phyloP scores from a whole-genome alignment of 176 grass and related monocot species.

The Panicum miliaceum region DNA sequence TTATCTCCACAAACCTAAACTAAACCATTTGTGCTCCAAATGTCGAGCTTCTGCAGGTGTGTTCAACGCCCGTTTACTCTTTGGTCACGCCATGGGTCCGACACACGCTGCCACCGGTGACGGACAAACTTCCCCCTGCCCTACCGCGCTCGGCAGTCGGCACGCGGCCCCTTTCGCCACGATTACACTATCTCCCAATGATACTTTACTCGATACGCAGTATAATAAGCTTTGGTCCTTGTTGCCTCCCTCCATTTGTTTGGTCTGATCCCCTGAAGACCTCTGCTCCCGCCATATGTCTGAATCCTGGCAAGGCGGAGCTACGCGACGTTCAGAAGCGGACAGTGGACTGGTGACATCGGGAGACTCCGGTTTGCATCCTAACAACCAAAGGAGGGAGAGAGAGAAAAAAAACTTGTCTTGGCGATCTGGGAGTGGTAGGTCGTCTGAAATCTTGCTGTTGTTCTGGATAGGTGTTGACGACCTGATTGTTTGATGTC shows the following conservation, averaged over 20 bases:
- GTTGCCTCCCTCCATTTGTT: neutral
- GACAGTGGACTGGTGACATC: neutral
- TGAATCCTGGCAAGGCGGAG: neutral
- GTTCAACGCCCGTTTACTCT: slow-evolving; percentile 30
- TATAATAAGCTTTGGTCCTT: slow-evolving; percentile 2
- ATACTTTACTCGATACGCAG: neutral
- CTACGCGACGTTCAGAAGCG: slow-evolving; percentile 5
- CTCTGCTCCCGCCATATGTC: slow-evolving; percentile 46
- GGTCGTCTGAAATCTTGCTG: neutral
- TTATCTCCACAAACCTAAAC: neutral
- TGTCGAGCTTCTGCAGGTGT: slow-evolving; percentile 22
- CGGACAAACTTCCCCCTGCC: slow-evolving; percentile 21
- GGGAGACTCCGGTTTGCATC: slow-evolving; percentile 14
- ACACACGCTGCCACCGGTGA: slow-evolving; percentile 28
- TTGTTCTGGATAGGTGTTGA: neutral
- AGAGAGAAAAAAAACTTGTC: neutral
- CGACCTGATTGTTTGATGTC: neutral
- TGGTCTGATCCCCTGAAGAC: neutral
- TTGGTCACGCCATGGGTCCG: slow-evolving; percentile 9
- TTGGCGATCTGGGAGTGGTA: slow-evolving; percentile 10
- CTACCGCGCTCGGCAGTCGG: neutral
- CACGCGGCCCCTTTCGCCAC: neutral
- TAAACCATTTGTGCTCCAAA: slow-evolving; percentile 7
- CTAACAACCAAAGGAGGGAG: neutral
- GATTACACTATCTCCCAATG: neutral